phyloP scores from a whole-genome alignment of 2,329 filamentous ascomycete genomes.

The Penicillium sclerotiorum region DNA sequence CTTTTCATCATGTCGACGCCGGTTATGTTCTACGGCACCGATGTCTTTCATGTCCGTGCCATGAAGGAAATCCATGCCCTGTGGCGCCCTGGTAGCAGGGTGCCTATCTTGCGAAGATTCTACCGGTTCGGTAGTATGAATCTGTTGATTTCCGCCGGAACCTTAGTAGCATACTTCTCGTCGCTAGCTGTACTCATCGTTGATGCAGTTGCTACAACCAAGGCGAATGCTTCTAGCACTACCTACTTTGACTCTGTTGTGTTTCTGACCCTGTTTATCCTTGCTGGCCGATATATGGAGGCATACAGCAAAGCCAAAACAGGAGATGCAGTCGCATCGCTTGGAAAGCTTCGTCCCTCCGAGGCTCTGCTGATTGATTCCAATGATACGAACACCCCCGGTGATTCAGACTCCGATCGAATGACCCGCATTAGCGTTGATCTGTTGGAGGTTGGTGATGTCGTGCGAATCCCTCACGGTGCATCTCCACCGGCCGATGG shows the following conservation, averaged over 20 bases:
- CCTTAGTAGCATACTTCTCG: conserved; percentile 82
- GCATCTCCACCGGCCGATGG: conserved; percentile 86
- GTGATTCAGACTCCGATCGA: conserved; percentile 7
- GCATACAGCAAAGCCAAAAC: conserved; percentile 90
- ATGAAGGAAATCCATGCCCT: conserved; percentile 76
- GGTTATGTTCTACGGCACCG: conserved; percentile 82
- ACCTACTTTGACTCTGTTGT: conserved; percentile 91
- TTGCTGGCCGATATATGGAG: conserved; percentile 65
- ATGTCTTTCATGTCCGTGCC: conserved; percentile 79
- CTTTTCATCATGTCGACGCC: conserved; percentile 81
- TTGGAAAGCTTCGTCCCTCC: conserved; percentile 75
- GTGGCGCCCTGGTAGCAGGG: conserved; percentile 75
- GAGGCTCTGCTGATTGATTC: conserved; percentile 68
- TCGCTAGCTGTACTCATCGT: conserved; percentile 78
- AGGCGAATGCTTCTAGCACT: conserved; percentile 57
- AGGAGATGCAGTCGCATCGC: conserved; percentile 78
- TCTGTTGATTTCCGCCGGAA: conserved; percentile 85
- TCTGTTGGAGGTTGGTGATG: conserved; percentile 72
- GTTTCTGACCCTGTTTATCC: conserved; percentile 85
- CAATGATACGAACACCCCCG: not conserved
- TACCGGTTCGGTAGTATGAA: conserved; percentile 98
- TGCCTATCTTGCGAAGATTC: conserved; percentile 73
- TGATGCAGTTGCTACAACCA: conserved; percentile 41
- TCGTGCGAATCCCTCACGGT: conserved; percentile 75
- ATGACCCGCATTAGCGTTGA: conserved; percentile 61